Conservation (phyloP, 805 yeast species). For the Clavispora vitiphila region DNA sequence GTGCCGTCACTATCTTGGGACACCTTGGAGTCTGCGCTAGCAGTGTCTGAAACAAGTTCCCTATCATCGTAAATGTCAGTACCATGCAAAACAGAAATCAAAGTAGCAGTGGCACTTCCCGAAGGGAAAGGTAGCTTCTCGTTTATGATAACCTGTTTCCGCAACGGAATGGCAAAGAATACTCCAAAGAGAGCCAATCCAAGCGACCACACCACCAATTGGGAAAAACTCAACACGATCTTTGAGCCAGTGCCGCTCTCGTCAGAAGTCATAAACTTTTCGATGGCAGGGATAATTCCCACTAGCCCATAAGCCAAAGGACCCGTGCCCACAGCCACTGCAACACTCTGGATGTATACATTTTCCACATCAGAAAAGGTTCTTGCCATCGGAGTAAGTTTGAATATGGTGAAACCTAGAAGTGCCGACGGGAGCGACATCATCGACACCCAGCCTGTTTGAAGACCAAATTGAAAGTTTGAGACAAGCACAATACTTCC, state of each 20-base stretch:
- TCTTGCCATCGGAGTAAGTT: conserved; percentile 44
- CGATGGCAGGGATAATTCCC: conserved; percentile 94
- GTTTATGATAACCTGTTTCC: conserved; percentile 80
- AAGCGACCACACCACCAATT: conserved; percentile 73
- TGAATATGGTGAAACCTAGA: conserved; percentile 80
- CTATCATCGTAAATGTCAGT: conserved; percentile 45
- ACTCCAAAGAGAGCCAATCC: conserved; percentile 94
- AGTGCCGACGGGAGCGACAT: conserved; percentile 95
- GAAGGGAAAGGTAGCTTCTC: conserved; percentile 91
- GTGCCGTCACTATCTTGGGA: conserved; percentile 6
- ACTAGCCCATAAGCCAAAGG: conserved; percentile 93
- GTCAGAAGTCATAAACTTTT: conserved; percentile 71
- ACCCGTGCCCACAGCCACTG: conserved; percentile 97
- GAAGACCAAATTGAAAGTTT: conserved; percentile 93
- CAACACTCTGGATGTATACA: conserved; percentile 84
- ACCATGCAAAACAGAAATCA: conserved; percentile 82
- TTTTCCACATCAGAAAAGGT: conserved; percentile 81
- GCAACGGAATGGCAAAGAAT: conserved; percentile 85
- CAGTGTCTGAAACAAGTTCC: neutral
- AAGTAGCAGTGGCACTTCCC: conserved; percentile 92
- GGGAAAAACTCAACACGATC: conserved; percentile 35
- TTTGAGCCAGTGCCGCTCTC: conserved; percentile 62
- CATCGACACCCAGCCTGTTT: conserved; percentile 99
- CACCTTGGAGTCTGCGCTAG: neutral
- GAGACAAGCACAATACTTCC: conserved; percentile 85